Base-by-base conservation (phyloP, 108 stramenopile species). In the Cyclotella baltica region DNA sequence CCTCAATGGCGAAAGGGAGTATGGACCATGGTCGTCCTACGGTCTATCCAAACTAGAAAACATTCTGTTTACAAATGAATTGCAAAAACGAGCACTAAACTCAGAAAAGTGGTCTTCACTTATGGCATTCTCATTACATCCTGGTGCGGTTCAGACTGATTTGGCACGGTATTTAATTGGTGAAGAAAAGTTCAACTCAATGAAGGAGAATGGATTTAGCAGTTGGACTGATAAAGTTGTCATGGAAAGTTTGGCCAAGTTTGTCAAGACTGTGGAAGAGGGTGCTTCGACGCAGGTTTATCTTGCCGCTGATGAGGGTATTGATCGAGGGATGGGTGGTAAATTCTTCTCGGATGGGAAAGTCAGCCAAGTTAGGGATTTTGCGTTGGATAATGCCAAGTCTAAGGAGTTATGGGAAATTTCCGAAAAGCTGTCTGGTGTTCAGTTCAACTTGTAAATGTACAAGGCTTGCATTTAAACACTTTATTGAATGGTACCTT, bases 61-160 rank as follows among this genome's bases (percentile, higher is more conserved):
- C 50, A 85, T 90, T 27, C 72, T 88, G 25, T 90, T 90, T 58
- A 85, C 92, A 19, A 70, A 84, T 13, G 89, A 92, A 57, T 75
- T 92, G n/a, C 84, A 88, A 48, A 53, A 75, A 30, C 80, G 88
- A 15, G 59, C 73, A 19, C 40, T 29, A 52, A 46, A 62, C 22
- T 78, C 75, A 20, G 70, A 75, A 4, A 56, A 56, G 15, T 83
- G 57, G 59, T 72, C 73, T 22, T 63, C 48, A 11, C 25, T 83
- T 43, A 58, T 22, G 22, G 43, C 62, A 19, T 70, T 70, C 46
- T 71, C 83, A 22, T 31, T 88, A 20, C 90, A 91, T 78, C 90
- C 90, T 28, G 90, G 90, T 16, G 83, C 80, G 1, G 87, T 91
- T n/a, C 73, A 78, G 62, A 89, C 90, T n/a, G 81, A 87, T 38